These are phyloP conservation scores for Purpureocillium takamizusanense DNA, from an alignment of 2,329 filamentous ascomycete species.

Conservation along the genomic window DNA sequence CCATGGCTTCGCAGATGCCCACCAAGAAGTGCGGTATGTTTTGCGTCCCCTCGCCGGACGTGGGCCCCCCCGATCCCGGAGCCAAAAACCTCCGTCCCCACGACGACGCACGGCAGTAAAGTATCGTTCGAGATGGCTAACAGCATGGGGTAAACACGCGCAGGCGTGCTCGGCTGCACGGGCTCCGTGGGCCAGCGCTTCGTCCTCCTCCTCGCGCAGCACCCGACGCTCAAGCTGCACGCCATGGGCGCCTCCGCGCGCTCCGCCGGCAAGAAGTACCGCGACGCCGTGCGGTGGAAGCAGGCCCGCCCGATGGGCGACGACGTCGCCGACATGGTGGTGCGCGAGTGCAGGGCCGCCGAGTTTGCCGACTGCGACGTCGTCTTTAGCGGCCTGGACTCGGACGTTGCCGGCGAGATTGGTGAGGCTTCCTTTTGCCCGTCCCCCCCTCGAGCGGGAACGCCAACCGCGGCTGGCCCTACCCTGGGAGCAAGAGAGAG, in stretches of 20 bases:
- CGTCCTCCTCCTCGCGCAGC: slow-evolving; percentile 80
- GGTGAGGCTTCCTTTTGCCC: slow-evolving; percentile 43
- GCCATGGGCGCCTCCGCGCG: slow-evolving; percentile 83
- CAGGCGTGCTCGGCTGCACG: slow-evolving; percentile 78
- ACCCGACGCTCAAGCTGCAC: slow-evolving; percentile 79
- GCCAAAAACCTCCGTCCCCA: slow-evolving; percentile 7
- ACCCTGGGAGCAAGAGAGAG: too few species aligned
- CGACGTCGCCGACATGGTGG: slow-evolving; percentile 68
- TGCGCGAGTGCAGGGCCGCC: slow-evolving; percentile 74
- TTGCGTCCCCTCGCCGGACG: not conserved
- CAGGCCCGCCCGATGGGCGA: slow-evolving; percentile 75
- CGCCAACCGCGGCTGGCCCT: too few species aligned
- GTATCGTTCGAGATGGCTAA: not conserved
- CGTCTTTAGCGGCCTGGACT: slow-evolving; percentile 86
- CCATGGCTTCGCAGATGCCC: slow-evolving; percentile 35
- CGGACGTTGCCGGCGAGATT: slow-evolving; percentile 84
- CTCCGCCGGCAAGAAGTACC: slow-evolving; percentile 89
- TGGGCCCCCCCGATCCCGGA: slow-evolving; percentile 1
- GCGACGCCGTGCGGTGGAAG: slow-evolving; percentile 92
- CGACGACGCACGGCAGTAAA: too few species aligned
- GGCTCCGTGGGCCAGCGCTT: slow-evolving; percentile 94
- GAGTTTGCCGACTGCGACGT: slow-evolving; percentile 87
- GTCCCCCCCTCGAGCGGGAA: too few species aligned
- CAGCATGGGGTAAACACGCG: not conserved
- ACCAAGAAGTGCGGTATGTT: slow-evolving; percentile 50